phyloP scores from a whole-genome alignment of 2,329 filamentous ascomycete species.

The Didymella pinodella region DNA sequence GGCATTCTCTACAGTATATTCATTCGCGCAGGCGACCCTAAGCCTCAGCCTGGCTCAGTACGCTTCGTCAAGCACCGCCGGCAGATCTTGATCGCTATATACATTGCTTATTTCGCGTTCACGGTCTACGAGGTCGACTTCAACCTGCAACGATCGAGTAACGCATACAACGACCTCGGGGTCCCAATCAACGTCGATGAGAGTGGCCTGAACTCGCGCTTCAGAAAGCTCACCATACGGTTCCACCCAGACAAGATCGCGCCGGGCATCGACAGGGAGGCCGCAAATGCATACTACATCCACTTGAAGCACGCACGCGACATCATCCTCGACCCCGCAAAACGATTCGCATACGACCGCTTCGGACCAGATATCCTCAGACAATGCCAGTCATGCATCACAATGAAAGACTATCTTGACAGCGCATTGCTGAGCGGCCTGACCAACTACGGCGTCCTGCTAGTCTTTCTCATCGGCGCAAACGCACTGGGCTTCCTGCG shows the following conservation, averaged over 20 bases:
- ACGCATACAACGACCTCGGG: constrained; percentile 81
- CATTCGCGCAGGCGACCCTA: constrained; percentile 87
- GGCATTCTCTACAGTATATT: constrained; percentile 84
- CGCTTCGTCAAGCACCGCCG: constrained; percentile 78
- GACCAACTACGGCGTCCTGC: constrained; percentile 40
- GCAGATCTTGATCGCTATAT: constrained; percentile 82
- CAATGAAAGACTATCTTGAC: constrained; percentile 75
- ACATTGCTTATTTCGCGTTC: constrained; percentile 84
- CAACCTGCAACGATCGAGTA: constrained; percentile 72
- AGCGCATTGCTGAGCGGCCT: constrained; percentile 62
- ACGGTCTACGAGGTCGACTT: constrained; percentile 92
- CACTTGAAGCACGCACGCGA: constrained; percentile 85
- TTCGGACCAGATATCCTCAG: constrained; percentile 74
- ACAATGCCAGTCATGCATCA: constrained; percentile 64
- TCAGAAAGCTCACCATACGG: constrained; percentile 70
- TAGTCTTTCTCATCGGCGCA: constrained; percentile 41
- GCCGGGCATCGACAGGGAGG: constrained; percentile 36
- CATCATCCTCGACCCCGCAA: constrained; percentile 81
- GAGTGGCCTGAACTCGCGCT: constrained; percentile 80
- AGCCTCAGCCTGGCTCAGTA: constrained; percentile 72
- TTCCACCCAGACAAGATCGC: constrained; percentile 85
- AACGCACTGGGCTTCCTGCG: constrained; percentile 47
- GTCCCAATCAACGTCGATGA: constrained; percentile 75
- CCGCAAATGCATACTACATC: constrained; percentile 69
- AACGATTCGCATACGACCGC: constrained; percentile 81